Evolutionary conservation across 2,329 filamentous ascomycete species (phyloP).

Genomic region (Cladophialophora exuberans): DNA sequence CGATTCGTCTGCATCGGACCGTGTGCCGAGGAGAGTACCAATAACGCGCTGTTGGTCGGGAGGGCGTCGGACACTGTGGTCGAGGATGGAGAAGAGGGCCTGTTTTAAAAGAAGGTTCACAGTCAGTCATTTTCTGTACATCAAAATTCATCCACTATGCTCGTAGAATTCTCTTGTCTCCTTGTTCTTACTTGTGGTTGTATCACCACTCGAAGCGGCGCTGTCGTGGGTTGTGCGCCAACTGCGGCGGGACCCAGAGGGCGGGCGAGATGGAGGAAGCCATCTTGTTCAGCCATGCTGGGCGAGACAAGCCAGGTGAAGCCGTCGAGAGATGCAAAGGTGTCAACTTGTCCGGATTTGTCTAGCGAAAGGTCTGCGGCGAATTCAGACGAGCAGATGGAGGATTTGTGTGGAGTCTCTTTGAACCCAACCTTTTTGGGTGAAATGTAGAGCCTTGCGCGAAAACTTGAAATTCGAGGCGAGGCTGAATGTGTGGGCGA

Average conservation of each 20-base stretch:
- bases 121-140: too few relatives aligned
- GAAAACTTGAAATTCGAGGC: slow-evolving; percentile 24
- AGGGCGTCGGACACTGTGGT: slow-evolving; percentile 91
- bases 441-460: slow-evolving; percentile 19
- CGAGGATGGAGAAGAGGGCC: slow-evolving; percentile 70
- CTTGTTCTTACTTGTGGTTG: slow-evolving; percentile 78
- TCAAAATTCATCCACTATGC: background rate
- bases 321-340: too few relatives aligned
- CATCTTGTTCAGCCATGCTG: slow-evolving; percentile 82
- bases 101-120: slow-evolving; percentile 36
- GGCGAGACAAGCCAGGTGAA: slow-evolving; percentile 38
- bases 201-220: slow-evolving; percentile 90
- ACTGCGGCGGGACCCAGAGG: slow-evolving; percentile 81
- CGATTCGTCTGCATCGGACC: slow-evolving; percentile 86
- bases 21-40: slow-evolving; percentile 87
- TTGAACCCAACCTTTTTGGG: too few relatives aligned
- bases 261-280: slow-evolving; percentile 92
- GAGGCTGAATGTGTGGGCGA: slow-evolving; percentile 2
- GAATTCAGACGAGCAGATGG: background rate
- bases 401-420: background rate
- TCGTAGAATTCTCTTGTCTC: background rate
- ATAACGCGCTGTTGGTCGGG: slow-evolving; percentile 94
- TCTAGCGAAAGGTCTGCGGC: too few relatives aligned
- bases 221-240: slow-evolving; percentile 80
- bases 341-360: too few relatives aligned